phyloP scores from a whole-genome alignment of 352 stramenopile species.

The Albugo candida region DNA sequence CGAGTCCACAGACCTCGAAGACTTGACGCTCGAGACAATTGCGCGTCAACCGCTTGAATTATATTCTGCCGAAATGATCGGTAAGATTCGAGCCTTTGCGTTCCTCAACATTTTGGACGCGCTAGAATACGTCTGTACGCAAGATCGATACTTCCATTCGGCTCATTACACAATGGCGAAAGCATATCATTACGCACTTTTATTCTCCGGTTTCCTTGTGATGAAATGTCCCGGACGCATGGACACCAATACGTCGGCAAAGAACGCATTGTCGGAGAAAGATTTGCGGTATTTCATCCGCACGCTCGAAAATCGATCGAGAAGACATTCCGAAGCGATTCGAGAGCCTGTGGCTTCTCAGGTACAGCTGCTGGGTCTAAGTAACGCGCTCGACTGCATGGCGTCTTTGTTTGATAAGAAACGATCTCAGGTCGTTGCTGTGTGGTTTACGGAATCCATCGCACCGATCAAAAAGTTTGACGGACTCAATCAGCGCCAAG shows the following conservation, averaged over 20 bases:
- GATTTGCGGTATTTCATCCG: too few species aligned
- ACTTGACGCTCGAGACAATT: not conserved
- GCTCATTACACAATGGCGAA: constrained; percentile 37
- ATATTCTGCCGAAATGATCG: too few species aligned
- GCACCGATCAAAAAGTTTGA: constrained; percentile 53
- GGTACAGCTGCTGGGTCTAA: constrained; percentile 11
- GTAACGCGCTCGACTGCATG: constrained; percentile 24
- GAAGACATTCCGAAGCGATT: not conserved
- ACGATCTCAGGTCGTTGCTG: constrained; percentile 35
- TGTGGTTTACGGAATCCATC: constrained; percentile 61
- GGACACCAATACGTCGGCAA: too few species aligned
- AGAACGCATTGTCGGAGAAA: too few species aligned
- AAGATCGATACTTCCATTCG: constrained; percentile 68
- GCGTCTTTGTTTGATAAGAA: constrained; percentile 43
- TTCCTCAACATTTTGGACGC: constrained; percentile 50
- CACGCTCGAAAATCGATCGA: not conserved
- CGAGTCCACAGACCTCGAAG: too few species aligned
- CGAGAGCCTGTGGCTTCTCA: not conserved
- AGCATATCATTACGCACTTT: constrained; percentile 26
- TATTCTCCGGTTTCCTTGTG: constrained; percentile 9
- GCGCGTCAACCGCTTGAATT: too few species aligned
- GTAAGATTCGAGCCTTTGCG: not conserved
- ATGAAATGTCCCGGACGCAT: not conserved
- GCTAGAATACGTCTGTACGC: constrained; percentile 47
- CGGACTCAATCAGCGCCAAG: constrained; percentile 59